Conservation (phyloP, 2,329 filamentous ascomycete genomes). For the Monilinia fructicola region DNA sequence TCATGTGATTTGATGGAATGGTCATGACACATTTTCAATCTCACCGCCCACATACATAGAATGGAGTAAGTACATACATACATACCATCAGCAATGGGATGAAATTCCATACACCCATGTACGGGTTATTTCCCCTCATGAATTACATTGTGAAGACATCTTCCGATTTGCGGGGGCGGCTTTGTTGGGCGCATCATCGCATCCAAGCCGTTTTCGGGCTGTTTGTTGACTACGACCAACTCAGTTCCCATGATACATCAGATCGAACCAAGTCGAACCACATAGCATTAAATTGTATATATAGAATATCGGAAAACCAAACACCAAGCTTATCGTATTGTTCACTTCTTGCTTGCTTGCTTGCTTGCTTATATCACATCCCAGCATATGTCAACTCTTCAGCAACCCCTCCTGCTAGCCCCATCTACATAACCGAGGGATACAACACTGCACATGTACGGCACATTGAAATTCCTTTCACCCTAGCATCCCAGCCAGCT, state of each 20-base stretch:
- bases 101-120: neutral
- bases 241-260: neutral
- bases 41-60: neutral
- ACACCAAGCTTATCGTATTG: neutral
- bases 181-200: neutral
- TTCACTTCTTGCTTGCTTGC: neutral
- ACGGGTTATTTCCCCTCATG: neutral
- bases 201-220: neutral
- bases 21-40: neutral
- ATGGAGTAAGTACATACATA: neutral
- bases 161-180: too few relatives aligned
- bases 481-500: neutral
- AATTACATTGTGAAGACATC: neutral
- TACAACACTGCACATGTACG: neutral
- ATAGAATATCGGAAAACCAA: too few relatives aligned
- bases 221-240: neutral
- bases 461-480: slow-evolving; percentile 4
- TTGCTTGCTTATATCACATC: neutral
- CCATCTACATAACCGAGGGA: slow-evolving; percentile 12
- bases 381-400: neutral
- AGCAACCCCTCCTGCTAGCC: slow-evolving; percentile 6
- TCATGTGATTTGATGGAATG: slow-evolving; percentile 9
- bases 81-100: neutral
- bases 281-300: neutral
- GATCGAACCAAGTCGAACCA: neutral